Conservation (phyloP, 208 protist genomes). For the Acanthamoeba royreba region DNA sequence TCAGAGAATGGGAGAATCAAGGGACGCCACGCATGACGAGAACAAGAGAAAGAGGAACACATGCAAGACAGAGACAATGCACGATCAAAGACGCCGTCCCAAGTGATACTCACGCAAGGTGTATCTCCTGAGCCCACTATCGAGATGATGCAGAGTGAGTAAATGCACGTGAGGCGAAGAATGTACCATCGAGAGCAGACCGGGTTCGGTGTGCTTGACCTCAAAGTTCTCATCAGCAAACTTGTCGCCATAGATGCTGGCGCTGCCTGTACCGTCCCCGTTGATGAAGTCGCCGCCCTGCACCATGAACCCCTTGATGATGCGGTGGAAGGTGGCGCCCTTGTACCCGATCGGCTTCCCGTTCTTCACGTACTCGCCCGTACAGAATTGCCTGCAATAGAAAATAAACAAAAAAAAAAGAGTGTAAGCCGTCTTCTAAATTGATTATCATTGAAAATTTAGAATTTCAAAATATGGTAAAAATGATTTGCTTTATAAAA, state of each 20-base stretch:
- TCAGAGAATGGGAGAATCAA: too few species aligned
- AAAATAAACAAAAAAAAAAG: neutral
- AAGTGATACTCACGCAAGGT: too few species aligned
- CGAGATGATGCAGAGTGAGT: too few species aligned
- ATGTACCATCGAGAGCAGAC: constrained; percentile 94
- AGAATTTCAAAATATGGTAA: neutral
- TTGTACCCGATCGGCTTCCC: constrained; percentile 95
- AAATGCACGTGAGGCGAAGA: too few species aligned
- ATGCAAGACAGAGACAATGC: too few species aligned
- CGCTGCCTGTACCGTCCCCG: constrained; percentile 90
- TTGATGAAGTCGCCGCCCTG: constrained; percentile 89
- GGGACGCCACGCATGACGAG: too few species aligned
- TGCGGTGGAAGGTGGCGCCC: constrained; percentile 92
- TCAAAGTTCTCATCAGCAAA: constrained; percentile 96
- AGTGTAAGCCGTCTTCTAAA: neutral
- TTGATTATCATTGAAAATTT: neutral
- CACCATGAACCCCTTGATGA: constrained; percentile 91
- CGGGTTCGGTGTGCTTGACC: constrained; percentile 84
- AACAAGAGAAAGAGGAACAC: too few species aligned
- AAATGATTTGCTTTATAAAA: too few species aligned
- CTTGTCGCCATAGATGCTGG: constrained; percentile 88
- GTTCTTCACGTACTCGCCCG: constrained; percentile 86
- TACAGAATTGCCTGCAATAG: constrained; percentile 75
- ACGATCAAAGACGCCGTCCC: too few species aligned
- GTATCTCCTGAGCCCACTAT: too few species aligned